Evolutionary conservation across 2,329 filamentous ascomycete genomes (phyloP).

Genomic region (Cladosporium sp.): DNA sequence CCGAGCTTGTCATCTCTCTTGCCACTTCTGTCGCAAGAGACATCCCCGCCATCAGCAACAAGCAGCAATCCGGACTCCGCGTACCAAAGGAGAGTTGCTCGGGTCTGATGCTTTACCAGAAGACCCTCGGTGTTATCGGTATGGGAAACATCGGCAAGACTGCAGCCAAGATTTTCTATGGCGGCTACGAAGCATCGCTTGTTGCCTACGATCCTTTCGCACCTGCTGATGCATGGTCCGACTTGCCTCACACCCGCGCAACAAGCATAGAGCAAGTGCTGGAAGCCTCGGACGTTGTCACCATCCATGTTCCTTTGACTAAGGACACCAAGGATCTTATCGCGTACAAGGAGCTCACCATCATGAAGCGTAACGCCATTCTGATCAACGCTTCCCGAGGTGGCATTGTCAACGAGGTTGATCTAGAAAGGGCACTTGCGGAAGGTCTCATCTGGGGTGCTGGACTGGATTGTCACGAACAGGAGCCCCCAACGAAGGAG

Average conservation of each 20-base stretch:
- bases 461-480: constrained; percentile 26
- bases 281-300: constrained; percentile 29
- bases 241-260: constrained; percentile 25
- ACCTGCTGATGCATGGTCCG: constrained; percentile 20
- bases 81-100: constrained; percentile 40
- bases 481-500: constrained; percentile 27
- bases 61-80: constrained; percentile 19
- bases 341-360: constrained; percentile 20
- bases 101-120: constrained; percentile 32
- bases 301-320: constrained; percentile 30
- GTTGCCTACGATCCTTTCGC: constrained; percentile 34
- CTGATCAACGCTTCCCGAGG: constrained; percentile 31
- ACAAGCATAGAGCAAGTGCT: constrained; percentile 26
- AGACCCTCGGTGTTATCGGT: constrained; percentile 34
- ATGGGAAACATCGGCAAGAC: constrained; percentile 35
- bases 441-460: constrained; percentile 27
- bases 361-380: constrained; percentile 27
- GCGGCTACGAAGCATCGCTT: constrained; percentile 25
- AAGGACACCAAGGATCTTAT: constrained; percentile 29
- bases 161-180: constrained; percentile 30
- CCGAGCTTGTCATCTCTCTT: constrained; percentile 31
- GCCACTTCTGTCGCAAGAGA: constrained; percentile 27
- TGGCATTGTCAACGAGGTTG: constrained; percentile 29
- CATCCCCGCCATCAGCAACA: constrained; percentile 27
- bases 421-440: constrained; percentile 22